A percentile compares a stretch with the other conserved stretches of the same genome.
Evolutionary conservation across 441 rosid genomes (phyloP).

Genomic region (Melastoma candidum): DNA sequence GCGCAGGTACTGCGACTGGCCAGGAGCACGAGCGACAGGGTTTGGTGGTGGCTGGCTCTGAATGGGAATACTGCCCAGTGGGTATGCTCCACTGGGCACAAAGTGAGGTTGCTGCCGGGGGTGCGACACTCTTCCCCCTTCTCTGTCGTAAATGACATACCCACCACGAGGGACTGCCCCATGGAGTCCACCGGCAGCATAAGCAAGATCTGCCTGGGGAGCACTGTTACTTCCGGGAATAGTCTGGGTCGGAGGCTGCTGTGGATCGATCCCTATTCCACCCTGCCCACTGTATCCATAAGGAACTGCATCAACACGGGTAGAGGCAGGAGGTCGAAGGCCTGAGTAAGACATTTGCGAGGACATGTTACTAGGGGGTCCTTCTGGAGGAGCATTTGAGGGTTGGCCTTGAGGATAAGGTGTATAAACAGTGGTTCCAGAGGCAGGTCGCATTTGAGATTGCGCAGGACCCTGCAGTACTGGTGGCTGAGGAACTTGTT

Average conservation of each 20-base stretch:
- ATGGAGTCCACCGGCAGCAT: conserved; percentile 41
- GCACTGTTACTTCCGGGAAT: conserved; percentile 45
- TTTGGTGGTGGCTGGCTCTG: conserved; percentile 33
- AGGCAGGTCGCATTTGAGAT: conserved; percentile 34
- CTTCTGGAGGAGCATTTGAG: conserved; percentile 34
- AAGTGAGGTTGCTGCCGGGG: conserved; percentile 54
- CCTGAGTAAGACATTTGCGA: conserved; percentile 63
- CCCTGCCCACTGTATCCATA: conserved; percentile 53
- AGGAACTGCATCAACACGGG: conserved; percentile 40
- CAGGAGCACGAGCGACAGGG: conserved; percentile 31
- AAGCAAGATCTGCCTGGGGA: conserved; percentile 47
- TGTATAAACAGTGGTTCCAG: conserved; percentile 45
- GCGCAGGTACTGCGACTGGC: conserved; percentile 37
- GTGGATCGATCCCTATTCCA: conserved; percentile 32
- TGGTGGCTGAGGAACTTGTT: conserved; percentile 31
- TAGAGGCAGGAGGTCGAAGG: conserved; percentile 52
- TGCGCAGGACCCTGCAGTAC: conserved; percentile 21
- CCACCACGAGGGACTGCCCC: conserved; percentile 48
- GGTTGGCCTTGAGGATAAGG: conserved; percentile 49
- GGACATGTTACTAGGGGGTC: conserved; percentile 44
- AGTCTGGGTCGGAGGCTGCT: conserved; percentile 59
- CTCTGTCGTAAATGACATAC: conserved; percentile 59
- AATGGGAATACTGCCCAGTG: conserved; percentile 28
- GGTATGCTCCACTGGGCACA: conserved; percentile 51
- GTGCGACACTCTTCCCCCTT: conserved; percentile 46